These are phyloP conservation scores for Scorias spongiosa DNA, from an alignment of 2,329 filamentous ascomycete genomes.

Conservation along the genomic window DNA sequence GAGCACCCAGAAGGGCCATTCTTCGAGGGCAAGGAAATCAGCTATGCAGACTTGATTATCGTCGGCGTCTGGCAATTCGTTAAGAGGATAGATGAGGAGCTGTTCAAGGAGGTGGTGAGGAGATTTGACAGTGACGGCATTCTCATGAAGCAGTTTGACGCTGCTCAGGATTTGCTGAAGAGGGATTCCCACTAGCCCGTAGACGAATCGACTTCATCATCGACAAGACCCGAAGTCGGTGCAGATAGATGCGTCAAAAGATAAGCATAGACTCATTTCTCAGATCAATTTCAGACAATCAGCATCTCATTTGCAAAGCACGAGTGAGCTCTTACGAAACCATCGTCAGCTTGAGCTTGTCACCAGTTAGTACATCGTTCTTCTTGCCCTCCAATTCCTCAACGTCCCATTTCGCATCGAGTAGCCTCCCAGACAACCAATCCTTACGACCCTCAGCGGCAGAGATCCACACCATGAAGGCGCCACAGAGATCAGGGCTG, in stretches of 20 bases:
- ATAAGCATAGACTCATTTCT: no score
- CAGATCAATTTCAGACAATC: no score
- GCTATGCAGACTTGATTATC: slow-evolving; percentile 43
- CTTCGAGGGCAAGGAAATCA: slow-evolving; percentile 41
- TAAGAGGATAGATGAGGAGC: slow-evolving; percentile 17
- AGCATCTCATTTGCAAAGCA: no score
- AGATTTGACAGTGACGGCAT: slow-evolving; percentile 18
- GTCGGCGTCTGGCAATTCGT: slow-evolving; percentile 31
- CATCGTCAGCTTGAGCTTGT: slow-evolving; percentile 21
- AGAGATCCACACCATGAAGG: slow-evolving; percentile 19
- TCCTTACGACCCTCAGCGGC: slow-evolving; percentile 9
- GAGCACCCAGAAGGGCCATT: slow-evolving; percentile 44
- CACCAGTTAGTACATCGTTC: slow-evolving; percentile 20
- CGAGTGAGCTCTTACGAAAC: no score
- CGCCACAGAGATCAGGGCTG: slow-evolving; percentile 18
- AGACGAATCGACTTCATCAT: no score
- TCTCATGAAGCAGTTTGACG: slow-evolving; percentile 23
- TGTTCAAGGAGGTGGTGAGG: slow-evolving; percentile 25
- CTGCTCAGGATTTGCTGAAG: slow-evolving; percentile 25
- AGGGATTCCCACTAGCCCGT: slow-evolving; percentile 18
- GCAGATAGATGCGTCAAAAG: no score
- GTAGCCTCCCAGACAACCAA: slow-evolving; percentile 25
- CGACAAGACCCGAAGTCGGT: no score
- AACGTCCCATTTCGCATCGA: slow-evolving; percentile 27
- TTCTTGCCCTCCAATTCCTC: slow-evolving; percentile 20